Evolutionary conservation across 1,284 basidiomycete species (phyloP).

Genomic region (Athelia sp.): DNA sequence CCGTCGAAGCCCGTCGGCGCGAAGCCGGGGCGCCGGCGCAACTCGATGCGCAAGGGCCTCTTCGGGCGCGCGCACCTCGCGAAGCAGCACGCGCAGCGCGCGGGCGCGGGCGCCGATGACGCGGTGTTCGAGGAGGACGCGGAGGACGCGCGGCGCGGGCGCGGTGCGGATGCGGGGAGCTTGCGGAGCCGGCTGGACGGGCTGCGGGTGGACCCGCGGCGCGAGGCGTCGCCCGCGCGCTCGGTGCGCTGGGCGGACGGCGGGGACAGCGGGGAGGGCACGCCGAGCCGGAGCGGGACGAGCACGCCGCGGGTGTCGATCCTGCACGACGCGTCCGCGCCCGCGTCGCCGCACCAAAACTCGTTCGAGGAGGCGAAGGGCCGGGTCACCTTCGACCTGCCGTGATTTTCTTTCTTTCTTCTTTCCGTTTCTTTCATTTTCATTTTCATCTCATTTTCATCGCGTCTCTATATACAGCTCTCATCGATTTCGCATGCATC

Average conservation of each 20-base stretch:
- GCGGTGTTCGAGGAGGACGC: neutral
- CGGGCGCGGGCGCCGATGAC: too few species aligned
- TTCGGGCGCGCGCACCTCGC: neutral
- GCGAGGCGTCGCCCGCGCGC: constrained; percentile 44
- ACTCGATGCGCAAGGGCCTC: constrained; percentile 1
- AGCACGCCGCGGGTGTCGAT: constrained; percentile 17
- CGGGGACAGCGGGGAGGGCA: constrained; percentile 3
- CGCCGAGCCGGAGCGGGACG: constrained; percentile 12
- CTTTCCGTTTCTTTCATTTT: neutral
- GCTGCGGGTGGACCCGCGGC: constrained; percentile 26
- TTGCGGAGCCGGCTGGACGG: constrained; percentile 25
- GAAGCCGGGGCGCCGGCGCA: neutral
- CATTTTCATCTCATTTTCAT: neutral
- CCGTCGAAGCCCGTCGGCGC: neutral
- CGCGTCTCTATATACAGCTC: neutral
- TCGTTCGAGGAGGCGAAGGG: neutral
- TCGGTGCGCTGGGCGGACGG: constrained; percentile 45
- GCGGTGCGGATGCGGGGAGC: constrained; percentile 11
- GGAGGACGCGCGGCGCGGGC: neutral
- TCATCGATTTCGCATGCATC: neutral
- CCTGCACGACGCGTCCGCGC: neutral
- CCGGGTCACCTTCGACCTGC: neutral
- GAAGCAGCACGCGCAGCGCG: neutral
- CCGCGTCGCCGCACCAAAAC: neutral
- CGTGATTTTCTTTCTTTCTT: neutral